phyloP scores from a whole-genome alignment of 345 rosid species.

The Clausena lansium region DNA sequence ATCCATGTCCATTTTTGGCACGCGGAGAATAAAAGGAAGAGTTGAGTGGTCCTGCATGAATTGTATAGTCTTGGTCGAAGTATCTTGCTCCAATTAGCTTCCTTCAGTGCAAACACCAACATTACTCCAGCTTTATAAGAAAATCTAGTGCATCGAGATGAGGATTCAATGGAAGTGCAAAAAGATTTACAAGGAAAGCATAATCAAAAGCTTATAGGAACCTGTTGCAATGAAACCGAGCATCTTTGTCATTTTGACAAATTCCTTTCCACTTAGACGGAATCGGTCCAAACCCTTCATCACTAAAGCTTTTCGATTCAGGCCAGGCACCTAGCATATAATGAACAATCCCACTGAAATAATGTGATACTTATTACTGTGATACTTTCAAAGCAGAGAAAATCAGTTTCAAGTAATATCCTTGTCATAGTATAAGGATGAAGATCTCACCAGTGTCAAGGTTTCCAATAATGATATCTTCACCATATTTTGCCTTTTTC shows the following conservation, averaged over 20 bases:
- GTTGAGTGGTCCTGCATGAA: slow-evolving; percentile 44
- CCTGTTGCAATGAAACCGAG: slow-evolving; percentile 76
- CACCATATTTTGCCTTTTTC: slow-evolving; percentile 71
- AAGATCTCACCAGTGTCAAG: slow-evolving; percentile 68
- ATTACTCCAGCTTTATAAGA: no score
- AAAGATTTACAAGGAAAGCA: no score
- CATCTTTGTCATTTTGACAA: slow-evolving; percentile 58
- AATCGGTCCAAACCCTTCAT: slow-evolving; percentile 74
- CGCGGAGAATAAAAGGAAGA: slow-evolving; percentile 56
- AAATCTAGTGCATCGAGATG: no score
- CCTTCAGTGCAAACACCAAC: slow-evolving; percentile 30
- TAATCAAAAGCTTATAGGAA: slow-evolving; percentile 4
- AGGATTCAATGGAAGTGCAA: no score
- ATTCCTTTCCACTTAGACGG: slow-evolving; percentile 84
- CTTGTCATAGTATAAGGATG: no score
- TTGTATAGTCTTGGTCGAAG: slow-evolving; percentile 51
- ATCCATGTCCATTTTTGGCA: slow-evolving; percentile 77
- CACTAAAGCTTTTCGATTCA: slow-evolving; percentile 82
- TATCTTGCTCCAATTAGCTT: slow-evolving; percentile 67
- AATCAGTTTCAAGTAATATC: background rate
- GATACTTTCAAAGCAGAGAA: background rate
- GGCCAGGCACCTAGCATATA: slow-evolving; percentile 77
- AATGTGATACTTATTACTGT: background rate
- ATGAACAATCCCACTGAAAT: background rate
- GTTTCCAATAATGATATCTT: slow-evolving; percentile 76